Evolutionary conservation across 768 basidiomycete species (phyloP), one percentile per base, ranked within the genome.

Genomic region (Lentinula detonsa): DNA sequence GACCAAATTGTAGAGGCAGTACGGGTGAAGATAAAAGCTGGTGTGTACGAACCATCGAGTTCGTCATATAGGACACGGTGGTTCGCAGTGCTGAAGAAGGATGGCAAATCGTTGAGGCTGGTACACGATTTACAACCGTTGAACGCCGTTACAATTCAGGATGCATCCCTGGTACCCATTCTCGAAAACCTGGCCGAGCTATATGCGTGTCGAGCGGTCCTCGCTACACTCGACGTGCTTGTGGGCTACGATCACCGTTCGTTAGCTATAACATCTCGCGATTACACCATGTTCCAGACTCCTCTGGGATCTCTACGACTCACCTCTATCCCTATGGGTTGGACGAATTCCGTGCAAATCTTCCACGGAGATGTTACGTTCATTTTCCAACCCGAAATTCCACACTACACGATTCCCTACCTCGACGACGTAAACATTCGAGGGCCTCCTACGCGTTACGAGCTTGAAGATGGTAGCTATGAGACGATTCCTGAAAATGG

Each of bases 1-100:
- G 59, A 74, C 10, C 61, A 75, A 55, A 70, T 80, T 13, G 64
- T 64, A 16, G 39, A 65, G 5, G 54, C 77, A 1, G 67, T 79
- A 9, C 66, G 70, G 16, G 59, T 64, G 1, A 80, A 80, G 61
- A 70, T 79, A 8, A 55, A 28, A 10, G 6, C 54, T 31, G 51
- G 51, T 4, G 35, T 37, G 16, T 53, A 53, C 18, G 51, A 53
- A 23, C 35, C 51, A 13, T 33, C 31, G 16, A 53, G 11, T 28
- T 53, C 51, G 5, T 55, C 54, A 16, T 37, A 55, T 55, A 7
- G 54, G 5, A 11, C 18, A 4, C 56, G 59, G 2, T 45, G 51
- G 61, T 62, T 62, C n/a, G n/a, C 35, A 23, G 52, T 64, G 10
- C 6, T 60, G 50, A 66, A 3, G 37, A 46, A 15, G 21, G 63